These are phyloP conservation scores for Holtermannia corniformis DNA, from an alignment of 768 basidiomycete species.

Conservation along the genomic window DNA sequence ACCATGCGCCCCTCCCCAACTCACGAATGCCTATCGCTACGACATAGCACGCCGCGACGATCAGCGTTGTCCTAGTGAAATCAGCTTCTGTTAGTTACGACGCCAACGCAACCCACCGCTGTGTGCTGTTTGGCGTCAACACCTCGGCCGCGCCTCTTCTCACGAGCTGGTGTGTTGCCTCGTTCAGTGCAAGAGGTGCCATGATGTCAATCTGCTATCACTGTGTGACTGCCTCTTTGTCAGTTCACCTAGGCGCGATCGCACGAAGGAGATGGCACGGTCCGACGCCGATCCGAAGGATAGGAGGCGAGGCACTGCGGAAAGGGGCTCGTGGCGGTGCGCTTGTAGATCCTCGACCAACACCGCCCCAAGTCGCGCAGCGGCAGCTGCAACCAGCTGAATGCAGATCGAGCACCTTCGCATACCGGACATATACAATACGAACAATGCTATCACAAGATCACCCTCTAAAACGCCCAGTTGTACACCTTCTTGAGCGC, in stretches of 20 bases:
- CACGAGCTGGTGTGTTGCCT: too few species aligned
- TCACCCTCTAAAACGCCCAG: slow-evolving; percentile 8
- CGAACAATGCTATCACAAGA: neutral
- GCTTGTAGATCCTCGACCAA: too few species aligned
- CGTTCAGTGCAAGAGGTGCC: neutral
- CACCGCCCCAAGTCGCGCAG: too few species aligned
- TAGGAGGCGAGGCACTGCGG: neutral
- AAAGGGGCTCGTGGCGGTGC: too few species aligned
- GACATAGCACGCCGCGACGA: slow-evolving; percentile 37
- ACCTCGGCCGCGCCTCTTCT: slow-evolving; percentile 10
- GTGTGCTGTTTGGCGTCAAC: slow-evolving; percentile 22
- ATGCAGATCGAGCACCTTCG: too few species aligned
- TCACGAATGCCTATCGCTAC: slow-evolving; percentile 35
- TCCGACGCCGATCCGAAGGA: too few species aligned
- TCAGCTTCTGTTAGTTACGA: neutral
- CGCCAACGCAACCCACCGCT: slow-evolving; percentile 11
- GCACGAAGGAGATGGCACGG: neutral
- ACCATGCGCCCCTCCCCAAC: slow-evolving; percentile 2
- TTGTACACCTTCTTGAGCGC: slow-evolving; percentile 4
- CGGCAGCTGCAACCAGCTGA: too few species aligned
- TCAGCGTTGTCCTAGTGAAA: slow-evolving; percentile 30
- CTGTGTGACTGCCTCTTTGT: neutral
- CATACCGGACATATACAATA: too few species aligned
- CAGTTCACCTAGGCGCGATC: neutral
- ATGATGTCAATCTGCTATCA: neutral